These are phyloP conservation scores for Barnettozyma siamensis DNA, from an alignment of 805 yeast species.

Conservation along the genomic window DNA sequence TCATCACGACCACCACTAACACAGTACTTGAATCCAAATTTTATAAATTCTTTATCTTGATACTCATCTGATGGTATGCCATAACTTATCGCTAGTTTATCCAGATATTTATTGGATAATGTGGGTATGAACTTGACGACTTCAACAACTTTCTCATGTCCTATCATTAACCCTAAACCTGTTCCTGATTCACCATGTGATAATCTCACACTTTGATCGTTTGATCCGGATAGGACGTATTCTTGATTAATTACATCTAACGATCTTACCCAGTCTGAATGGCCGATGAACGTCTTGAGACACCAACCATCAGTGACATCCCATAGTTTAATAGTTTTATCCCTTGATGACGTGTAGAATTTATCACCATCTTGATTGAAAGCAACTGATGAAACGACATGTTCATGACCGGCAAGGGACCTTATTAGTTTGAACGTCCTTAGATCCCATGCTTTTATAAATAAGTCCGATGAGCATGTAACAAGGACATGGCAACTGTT, in stretches of 20 bases:
- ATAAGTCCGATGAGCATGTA: conserved; percentile 44
- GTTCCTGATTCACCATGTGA: conserved; percentile 63
- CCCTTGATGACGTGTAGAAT: conserved; percentile 60
- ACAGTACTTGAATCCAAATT: conserved; percentile 63
- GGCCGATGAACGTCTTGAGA: conserved; percentile 62
- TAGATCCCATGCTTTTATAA: conserved; percentile 69
- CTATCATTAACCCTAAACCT: conserved; percentile 60
- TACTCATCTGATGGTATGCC: conserved; percentile 7
- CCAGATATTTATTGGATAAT: conserved; percentile 41
- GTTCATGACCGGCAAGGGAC: conserved; percentile 81
- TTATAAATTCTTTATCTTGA: conserved; percentile 24
- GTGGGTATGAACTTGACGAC: conserved; percentile 60
- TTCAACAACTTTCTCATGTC: conserved; percentile 84
- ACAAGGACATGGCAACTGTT: conserved; percentile 30
- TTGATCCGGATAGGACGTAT: conserved; percentile 66
- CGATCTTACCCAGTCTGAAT: conserved; percentile 83
- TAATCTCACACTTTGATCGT: conserved; percentile 68
- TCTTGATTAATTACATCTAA: conserved; percentile 51
- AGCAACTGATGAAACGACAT: conserved; percentile 62
- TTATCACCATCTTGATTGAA: conserved; percentile 39
- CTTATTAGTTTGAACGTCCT: conserved; percentile 46
- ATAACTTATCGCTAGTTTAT: conserved; percentile 32
- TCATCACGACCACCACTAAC: conserved; percentile 80
- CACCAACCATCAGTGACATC: conserved; percentile 65
- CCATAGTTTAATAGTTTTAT: conserved; percentile 57